These are phyloP conservation scores for Microsporum ferrugineum DNA, from an alignment of 2,329 filamentous ascomycete genomes.

Conservation along the genomic window DNA sequence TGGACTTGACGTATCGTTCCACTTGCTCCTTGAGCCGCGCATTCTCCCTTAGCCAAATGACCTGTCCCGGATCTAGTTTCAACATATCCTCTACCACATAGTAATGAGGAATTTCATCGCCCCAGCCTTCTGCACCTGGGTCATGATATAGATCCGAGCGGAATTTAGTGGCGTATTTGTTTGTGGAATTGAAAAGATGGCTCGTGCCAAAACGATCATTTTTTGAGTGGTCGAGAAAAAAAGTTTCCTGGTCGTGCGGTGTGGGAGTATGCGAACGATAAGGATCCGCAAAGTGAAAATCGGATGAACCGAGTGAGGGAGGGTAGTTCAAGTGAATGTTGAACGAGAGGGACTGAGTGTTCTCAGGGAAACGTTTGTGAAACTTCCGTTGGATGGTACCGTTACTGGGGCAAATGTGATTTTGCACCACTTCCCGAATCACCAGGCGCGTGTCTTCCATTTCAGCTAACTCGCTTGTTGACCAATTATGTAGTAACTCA, in stretches of 20 bases:
- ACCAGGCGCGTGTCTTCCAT: slow-evolving; percentile 48
- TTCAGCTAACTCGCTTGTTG: slow-evolving; percentile 44
- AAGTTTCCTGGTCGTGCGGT: background rate
- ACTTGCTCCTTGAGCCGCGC: slow-evolving; percentile 47
- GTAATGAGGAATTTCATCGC: slow-evolving; percentile 52
- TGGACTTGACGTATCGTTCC: slow-evolving; percentile 40
- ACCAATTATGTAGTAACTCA: slow-evolving; percentile 49
- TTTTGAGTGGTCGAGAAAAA: background rate
- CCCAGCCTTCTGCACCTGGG: slow-evolving; percentile 50
- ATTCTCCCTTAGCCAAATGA: slow-evolving; percentile 47
- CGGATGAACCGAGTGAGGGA: slow-evolving; percentile 23
- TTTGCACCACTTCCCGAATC: slow-evolving; percentile 45
- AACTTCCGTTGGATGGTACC: slow-evolving; percentile 49
- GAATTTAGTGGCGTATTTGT: slow-evolving; percentile 38
- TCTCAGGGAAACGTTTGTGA: slow-evolving; percentile 44
- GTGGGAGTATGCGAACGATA: slow-evolving; percentile 4
- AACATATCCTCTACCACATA: slow-evolving; percentile 55
- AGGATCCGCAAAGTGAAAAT: slow-evolving; percentile 11
- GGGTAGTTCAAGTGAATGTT: slow-evolving; percentile 43
- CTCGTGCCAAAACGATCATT: slow-evolving; percentile 8
- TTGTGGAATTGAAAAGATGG: slow-evolving; percentile 10
- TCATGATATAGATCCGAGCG: slow-evolving; percentile 40
- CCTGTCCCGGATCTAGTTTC: slow-evolving; percentile 50
- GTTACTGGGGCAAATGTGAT: slow-evolving; percentile 51
- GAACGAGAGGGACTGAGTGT: slow-evolving; percentile 40